Percentiles rank a stretch among this genome's conserved stretches.
Conservation (phyloP, 208 protist species). For the Crithidia bombi region DNA sequence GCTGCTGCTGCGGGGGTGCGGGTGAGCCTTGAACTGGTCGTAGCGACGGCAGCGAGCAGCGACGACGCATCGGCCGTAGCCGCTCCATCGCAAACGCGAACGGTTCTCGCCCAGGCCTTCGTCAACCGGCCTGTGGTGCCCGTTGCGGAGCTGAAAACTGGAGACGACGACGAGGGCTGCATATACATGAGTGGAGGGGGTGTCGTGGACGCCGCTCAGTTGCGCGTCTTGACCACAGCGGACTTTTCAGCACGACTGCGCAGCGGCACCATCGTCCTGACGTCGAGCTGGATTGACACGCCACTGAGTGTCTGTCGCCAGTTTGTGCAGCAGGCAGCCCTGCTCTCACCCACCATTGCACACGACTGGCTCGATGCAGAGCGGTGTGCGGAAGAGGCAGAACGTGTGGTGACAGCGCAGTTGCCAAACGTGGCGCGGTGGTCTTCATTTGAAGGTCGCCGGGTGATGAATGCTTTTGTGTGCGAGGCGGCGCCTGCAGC, state of each 20-base stretch:
- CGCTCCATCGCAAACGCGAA: not conserved
- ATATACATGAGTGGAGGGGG: not conserved
- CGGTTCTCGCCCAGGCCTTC: not conserved
- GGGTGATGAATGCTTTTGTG: not conserved
- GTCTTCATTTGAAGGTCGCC: slow-evolving; percentile 15
- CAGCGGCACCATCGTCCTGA: not conserved
- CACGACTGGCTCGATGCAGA: slow-evolving; percentile 24
- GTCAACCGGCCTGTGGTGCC: not conserved
- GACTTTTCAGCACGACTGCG: not conserved
- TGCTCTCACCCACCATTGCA: slow-evolving; percentile 25
- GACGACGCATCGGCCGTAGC: not conserved
- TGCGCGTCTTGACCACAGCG: not conserved
- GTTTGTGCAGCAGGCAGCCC: slow-evolving; percentile 12
- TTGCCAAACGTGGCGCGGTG: slow-evolving; percentile 8
- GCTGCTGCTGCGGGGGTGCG: not conserved
- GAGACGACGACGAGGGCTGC: not conserved
- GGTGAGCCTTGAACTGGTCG: slow-evolving; percentile 3
- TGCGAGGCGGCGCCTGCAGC: not conserved
- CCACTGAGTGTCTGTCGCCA: slow-evolving; percentile 4
- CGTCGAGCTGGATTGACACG: not conserved
- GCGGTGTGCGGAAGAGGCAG: not conserved
- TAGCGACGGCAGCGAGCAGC: not conserved
- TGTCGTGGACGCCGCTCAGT: not conserved
- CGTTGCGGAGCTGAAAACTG: not conserved
- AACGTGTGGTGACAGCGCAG: not conserved